A percentile compares a stretch with the other conserved stretches of the same genome.
Conservation (phyloP, 495 filamentous ascomycete species). For the Staphylotrichum longicolle region DNA sequence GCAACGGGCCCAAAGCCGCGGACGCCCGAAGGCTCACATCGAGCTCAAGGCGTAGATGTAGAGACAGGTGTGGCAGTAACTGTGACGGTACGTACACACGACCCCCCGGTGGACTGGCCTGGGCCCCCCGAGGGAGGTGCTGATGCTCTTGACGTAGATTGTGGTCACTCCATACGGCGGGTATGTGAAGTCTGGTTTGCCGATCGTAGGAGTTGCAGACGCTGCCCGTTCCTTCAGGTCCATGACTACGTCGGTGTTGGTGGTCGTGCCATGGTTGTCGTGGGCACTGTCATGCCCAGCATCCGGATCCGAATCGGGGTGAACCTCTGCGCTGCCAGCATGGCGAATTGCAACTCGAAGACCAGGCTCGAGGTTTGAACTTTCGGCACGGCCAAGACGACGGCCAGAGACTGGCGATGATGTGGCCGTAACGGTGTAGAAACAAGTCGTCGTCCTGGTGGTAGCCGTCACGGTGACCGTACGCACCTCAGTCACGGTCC, state of each 20-base stretch:
- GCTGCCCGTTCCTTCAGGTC: constrained; percentile 5
- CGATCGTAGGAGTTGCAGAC: constrained; percentile 13
- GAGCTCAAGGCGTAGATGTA: too few species aligned
- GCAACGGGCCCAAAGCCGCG: too few species aligned
- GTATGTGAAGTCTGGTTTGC: constrained; percentile 15
- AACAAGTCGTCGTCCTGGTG: constrained; percentile 8
- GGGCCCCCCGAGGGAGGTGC: too few species aligned
- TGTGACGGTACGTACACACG: too few species aligned
- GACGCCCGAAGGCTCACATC: too few species aligned
- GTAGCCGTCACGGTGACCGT: constrained; percentile 3
- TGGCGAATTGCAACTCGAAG: background rate
- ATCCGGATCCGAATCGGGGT: background rate
- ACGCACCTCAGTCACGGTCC: background rate
- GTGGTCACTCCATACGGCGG: constrained; percentile 17
- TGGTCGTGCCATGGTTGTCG: background rate
- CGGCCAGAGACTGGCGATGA: background rate
- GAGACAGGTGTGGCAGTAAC: too few species aligned
- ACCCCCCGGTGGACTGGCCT: too few species aligned
- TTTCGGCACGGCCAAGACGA: background rate
- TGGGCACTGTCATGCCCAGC: background rate
- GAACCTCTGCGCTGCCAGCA: background rate
- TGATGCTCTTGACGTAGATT: constrained; percentile 17
- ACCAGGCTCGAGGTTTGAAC: background rate
- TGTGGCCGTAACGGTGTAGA: constrained; percentile 10
- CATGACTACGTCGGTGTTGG: background rate